Conservation (phyloP, 1,284 basidiomycete species). For the Flammula alnicola region DNA sequence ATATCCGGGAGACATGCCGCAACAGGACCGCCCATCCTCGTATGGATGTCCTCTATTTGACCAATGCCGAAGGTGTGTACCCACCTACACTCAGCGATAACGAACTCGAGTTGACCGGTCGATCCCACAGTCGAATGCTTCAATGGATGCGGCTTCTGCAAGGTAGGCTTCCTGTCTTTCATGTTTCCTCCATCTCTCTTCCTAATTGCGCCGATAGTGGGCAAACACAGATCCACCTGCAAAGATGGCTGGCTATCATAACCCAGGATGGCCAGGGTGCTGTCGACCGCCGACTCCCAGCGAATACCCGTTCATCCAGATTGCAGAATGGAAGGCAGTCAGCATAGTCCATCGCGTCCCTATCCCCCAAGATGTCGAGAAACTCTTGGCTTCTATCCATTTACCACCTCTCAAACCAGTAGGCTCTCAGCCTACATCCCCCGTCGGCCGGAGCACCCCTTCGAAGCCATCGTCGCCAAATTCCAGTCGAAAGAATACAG, state of each 20-base stretch:
- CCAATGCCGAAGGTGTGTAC: constrained; percentile 78
- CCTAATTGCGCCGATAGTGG: constrained; percentile 54
- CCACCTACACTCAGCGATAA: constrained; percentile 18
- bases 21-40: constrained; percentile 73
- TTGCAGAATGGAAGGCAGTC: constrained; percentile 81
- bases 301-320: constrained; percentile 65
- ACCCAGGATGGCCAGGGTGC: constrained; percentile 83
- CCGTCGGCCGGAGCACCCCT: constrained; percentile 17
- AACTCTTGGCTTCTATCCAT: constrained; percentile 59
- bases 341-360: constrained; percentile 70
- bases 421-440: constrained; percentile 30
- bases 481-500: constrained; percentile 55
- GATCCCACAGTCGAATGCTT: constrained; percentile 68
- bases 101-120: constrained; percentile 10
- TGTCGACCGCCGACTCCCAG: constrained; percentile 67
- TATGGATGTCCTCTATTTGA: constrained; percentile 74
- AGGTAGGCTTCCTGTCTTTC: constrained; percentile 50
- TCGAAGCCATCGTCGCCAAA: constrained; percentile 41
- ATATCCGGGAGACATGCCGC: constrained; percentile 71
- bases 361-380: constrained; percentile 72
- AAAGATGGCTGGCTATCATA: constrained; percentile 58
- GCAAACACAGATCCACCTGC: constrained; percentile 62
- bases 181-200: constrained; percentile 16
- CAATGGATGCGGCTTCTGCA: constrained; percentile 86
- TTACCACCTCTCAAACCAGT: constrained; percentile 22